Evolutionary conservation across 192 early-diverging fungal species (phyloP), one percentile per base, ranked within the genome.

Genomic region (Fimicolochytrium jonesii): DNA sequence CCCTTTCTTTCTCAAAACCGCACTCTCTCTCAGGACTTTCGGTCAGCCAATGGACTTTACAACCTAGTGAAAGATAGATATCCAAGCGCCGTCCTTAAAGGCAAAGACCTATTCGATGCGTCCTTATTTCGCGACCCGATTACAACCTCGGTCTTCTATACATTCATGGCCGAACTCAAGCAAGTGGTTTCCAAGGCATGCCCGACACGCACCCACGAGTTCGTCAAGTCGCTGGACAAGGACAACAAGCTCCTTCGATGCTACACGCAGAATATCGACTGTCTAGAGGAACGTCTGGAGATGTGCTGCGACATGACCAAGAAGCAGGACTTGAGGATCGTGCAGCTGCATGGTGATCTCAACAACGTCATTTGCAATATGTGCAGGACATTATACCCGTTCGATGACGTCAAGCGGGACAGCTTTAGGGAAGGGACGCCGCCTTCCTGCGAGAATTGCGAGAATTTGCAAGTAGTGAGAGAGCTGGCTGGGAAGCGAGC

Each of bases 181-280:
- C 66, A 78, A 7, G 70, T 89, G 7, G 81, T 90, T 20, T 76
- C 80, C 47, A 77, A 80, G 46, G 94, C 94, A 3, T 70, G 74
- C 26, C 79, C 84, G 23, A 93, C 96, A 4, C 85, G 82, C 0
- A 91, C 94, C 5, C 96, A 98, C 69, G 57, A 72, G 31, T 97
- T 97, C 64, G 83, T 98, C 61, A 87, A 87, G 48, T 66, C 77
- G 42, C 68, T 98, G 2, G 79, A 88, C 20, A 83, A 89, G 22
- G 67, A 71, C 6, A 86, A 88, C 17, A 88, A 91, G 70, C 80
- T 98, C 7, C 59, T 93, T 23, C 74, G 96, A 5, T 93, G 91
- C 70, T 98, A 98, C 53, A 97, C 96, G 13, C 95, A 79, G 59
- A 98, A 98, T 71, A 97, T 97, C 58, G 96, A 98, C 62, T 87